Evolutionary conservation across 441 rosid genomes (phyloP).

Genomic region (Bruguiera hainesii): DNA sequence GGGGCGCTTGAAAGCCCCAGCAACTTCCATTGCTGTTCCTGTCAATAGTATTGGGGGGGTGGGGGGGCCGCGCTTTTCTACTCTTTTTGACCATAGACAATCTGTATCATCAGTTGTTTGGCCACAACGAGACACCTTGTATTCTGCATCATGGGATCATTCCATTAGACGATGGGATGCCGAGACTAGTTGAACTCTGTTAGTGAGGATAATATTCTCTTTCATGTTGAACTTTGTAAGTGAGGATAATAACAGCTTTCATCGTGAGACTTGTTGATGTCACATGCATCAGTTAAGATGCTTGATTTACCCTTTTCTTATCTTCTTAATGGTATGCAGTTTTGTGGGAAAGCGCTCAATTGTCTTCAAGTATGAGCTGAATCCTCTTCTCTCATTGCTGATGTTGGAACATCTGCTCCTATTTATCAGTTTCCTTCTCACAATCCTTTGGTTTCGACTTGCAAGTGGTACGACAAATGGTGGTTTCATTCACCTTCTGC

Average conservation of each 20-base stretch:
- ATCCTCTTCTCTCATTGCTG: constrained; percentile 79
- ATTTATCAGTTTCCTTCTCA: constrained; percentile 80
- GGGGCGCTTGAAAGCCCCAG: no score
- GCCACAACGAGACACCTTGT: constrained; percentile 68
- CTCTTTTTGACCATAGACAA: constrained; percentile 87
- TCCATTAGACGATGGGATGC: constrained; percentile 87
- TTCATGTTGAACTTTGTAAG: not conserved
- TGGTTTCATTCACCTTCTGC: constrained; percentile 84
- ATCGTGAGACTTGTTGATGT: not conserved
- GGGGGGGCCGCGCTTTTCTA: constrained; percentile 46
- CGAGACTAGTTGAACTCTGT: constrained; percentile 45
- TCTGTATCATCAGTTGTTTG: constrained; percentile 78
- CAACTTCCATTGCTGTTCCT: no score
- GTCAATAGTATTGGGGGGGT: constrained; percentile 22
- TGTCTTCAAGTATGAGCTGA: constrained; percentile 89
- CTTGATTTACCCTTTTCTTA: constrained; percentile 9
- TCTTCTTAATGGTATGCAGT: constrained; percentile 36
- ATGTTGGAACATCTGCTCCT: constrained; percentile 85
- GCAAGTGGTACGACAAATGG: constrained; percentile 85
- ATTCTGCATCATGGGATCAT: constrained; percentile 98
- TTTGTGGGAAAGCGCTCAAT: constrained; percentile 77
- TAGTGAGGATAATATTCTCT: constrained; percentile 25
- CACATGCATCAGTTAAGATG: not conserved
- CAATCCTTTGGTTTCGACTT: constrained; percentile 84
- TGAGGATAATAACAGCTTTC: no score